Conservation (phyloP, 1,139 yeast species). For the Meyerozyma smithsonii region DNA sequence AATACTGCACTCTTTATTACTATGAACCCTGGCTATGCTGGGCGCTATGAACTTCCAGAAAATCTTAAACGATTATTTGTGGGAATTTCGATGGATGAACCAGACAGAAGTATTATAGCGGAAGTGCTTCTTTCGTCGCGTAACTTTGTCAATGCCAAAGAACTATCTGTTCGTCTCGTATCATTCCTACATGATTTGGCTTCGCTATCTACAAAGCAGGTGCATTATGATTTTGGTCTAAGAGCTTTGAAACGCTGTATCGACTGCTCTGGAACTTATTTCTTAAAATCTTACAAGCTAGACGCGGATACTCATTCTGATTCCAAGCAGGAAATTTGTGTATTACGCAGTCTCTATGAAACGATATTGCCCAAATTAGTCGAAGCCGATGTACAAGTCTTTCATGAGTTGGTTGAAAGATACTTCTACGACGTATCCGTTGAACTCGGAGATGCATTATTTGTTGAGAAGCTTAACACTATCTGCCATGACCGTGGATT, state of each 20-base stretch:
- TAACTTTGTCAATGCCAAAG: conserved; percentile 53
- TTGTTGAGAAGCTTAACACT: conserved; percentile 14
- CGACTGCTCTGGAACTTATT: conserved; percentile 46
- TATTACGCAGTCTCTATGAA: conserved; percentile 52
- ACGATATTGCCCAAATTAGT: conserved; percentile 65
- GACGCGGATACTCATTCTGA: not conserved
- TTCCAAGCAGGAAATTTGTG: conserved; percentile 16
- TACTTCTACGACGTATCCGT: conserved; percentile 20
- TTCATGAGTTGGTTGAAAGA: conserved; percentile 25
- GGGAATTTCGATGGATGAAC: conserved; percentile 67
- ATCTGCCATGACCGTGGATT: conserved; percentile 17
- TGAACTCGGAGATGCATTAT: conserved; percentile 12
- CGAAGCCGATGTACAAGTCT: conserved; percentile 41
- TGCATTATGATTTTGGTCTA: conserved; percentile 88
- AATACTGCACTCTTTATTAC: conserved; percentile 81
- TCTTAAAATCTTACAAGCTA: not conserved
- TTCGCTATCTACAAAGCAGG: conserved; percentile 42
- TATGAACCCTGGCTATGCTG: conserved; percentile 87
- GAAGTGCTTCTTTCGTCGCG: conserved; percentile 70
- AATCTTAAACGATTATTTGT: conserved; percentile 78
- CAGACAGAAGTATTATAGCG: conserved; percentile 67
- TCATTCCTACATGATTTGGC: conserved; percentile 49
- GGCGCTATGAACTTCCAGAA: conserved; percentile 80
- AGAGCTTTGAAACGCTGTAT: conserved; percentile 71
- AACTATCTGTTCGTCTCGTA: conserved; percentile 48